Evolutionary conservation across 106 monocot genomes (phyloP), one percentile per base, ranked within the genome.

Genomic region (Phalaenopsis aphrodite): DNA sequence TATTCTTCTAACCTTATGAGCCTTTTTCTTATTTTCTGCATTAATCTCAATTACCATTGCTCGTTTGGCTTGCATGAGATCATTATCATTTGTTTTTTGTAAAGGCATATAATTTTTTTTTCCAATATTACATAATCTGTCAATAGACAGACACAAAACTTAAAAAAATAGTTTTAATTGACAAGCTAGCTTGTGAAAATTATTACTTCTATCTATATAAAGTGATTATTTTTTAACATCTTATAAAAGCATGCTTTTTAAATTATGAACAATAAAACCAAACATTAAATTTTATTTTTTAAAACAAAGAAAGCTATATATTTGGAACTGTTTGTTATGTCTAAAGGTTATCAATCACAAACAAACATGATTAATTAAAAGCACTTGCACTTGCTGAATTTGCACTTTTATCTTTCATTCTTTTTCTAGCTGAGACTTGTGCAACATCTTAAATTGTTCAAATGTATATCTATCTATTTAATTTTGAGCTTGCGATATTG

Each of bases 401-500:
- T 61, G 21, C 61, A n/a, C 21, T 61, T 61, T 21, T 61, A 61
- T 8, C 69, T 69, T 15, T 69, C 36, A 37, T 15, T 12, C 4
- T 69, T 38, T 39, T 69, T 12, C 15, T 11, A 11, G 14, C 39
- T 69, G 12, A 16, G 9, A 61, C 21, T 61, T 61, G 4, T 61
- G 61, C 16, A 69, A 15, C 69, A 69, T 38, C 69, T 0, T 11
- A 39, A 65, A 69, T 69, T 69, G 39, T 69, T 69, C 12, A 69
- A 14, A 69, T 38, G 14, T 69, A 14, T 68, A 68, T 38, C 23
- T 69, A 3, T 12, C 38, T 69, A 21, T 74, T 42, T 42, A 17
- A 61, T 37, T 42, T 56, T 72, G n/a, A 46, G 47, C 48, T 86
- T 55, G 36, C 39, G 4, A 69, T 61, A n/a, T 61, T 55, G 48